These are phyloP conservation scores for Testicularia cyperi DNA, from an alignment of 1,284 basidiomycete species.

Conservation along the genomic window DNA sequence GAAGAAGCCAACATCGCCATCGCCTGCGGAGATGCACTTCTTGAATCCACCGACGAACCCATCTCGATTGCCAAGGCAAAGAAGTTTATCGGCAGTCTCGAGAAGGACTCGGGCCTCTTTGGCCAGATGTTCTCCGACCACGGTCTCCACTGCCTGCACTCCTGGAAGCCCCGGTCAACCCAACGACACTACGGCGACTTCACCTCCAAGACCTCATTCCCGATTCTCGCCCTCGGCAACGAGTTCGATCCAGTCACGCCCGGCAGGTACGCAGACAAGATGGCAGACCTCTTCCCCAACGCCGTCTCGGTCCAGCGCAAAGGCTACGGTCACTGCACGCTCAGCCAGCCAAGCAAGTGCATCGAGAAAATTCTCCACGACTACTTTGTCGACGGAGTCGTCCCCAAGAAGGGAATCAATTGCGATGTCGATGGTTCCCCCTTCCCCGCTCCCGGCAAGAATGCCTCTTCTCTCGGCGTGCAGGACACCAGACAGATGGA, in stretches of 20 bases:
- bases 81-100: slow-evolving; percentile 13
- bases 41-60: slow-evolving; percentile 4
- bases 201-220: slow-evolving; percentile 32
- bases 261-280: slow-evolving; percentile 25
- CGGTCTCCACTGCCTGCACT: slow-evolving; percentile 17
- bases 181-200: slow-evolving; percentile 39
- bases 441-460: too few relatives aligned
- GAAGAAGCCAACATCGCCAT: slow-evolving; percentile 25
- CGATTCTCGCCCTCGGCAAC: slow-evolving; percentile 39
- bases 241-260: slow-evolving; percentile 48
- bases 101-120: slow-evolving; percentile 27
- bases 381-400: slow-evolving; percentile 40
- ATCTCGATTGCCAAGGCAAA: slow-evolving; percentile 24
- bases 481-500: too few relatives aligned
- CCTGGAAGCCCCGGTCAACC: slow-evolving; percentile 33
- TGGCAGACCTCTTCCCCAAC: slow-evolving; percentile 28
- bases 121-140: slow-evolving; percentile 30
- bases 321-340: slow-evolving; percentile 44
- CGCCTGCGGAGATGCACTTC: slow-evolving; percentile 30
- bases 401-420: slow-evolving; percentile 29
- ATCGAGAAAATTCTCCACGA: slow-evolving; percentile 33
- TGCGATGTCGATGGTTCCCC: slow-evolving; percentile 26
- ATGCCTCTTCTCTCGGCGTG: too few relatives aligned
- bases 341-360: slow-evolving; percentile 33
- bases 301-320: slow-evolving; percentile 27